Evolutionary conservation across 495 filamentous ascomycete species (phyloP).

Genomic region (Aspergillus steynii): DNA sequence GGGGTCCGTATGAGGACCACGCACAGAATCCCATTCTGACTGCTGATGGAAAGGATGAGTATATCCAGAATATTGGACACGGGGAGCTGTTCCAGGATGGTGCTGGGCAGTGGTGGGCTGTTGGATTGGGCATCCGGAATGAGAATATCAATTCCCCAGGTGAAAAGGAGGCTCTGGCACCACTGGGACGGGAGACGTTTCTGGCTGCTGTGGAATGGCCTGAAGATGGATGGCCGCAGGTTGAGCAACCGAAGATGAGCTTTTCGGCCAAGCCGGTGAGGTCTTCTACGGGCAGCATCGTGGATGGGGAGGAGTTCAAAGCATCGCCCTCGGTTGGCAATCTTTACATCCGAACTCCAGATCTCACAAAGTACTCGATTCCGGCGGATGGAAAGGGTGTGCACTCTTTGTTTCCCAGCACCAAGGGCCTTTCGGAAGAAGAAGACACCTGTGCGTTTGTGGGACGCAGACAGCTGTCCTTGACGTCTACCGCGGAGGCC

Average conservation of each 20-base stretch:
- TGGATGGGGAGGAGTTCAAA: not conserved
- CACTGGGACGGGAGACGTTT: constrained; percentile 13
- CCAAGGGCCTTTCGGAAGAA: not conserved
- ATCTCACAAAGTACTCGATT: constrained; percentile 3
- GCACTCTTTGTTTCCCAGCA: not conserved
- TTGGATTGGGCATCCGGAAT: no score
- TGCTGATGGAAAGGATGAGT: no score
- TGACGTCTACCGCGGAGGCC: not conserved
- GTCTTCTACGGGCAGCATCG: not conserved
- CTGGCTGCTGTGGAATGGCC: constrained; percentile 8
- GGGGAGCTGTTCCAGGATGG: no score
- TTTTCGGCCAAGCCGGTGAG: not conserved
- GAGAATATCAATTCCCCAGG: no score
- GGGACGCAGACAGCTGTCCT: constrained; percentile 5
- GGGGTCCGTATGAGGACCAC: no score
- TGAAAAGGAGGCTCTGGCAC: not conserved
- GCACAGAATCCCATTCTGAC: no score
- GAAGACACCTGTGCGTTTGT: constrained; percentile 7
- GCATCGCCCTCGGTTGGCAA: not conserved
- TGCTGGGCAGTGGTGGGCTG: no score
- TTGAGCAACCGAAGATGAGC: constrained; percentile 2
- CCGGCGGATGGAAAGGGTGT: not conserved
- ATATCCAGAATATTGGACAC: no score
- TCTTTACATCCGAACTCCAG: constrained; percentile 6
- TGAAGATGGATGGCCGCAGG: not conserved